Evolutionary conservation across 2,329 filamentous ascomycete species (phyloP), one percentile per base, ranked within the genome.

Genomic region (Chaetomium globosum): DNA sequence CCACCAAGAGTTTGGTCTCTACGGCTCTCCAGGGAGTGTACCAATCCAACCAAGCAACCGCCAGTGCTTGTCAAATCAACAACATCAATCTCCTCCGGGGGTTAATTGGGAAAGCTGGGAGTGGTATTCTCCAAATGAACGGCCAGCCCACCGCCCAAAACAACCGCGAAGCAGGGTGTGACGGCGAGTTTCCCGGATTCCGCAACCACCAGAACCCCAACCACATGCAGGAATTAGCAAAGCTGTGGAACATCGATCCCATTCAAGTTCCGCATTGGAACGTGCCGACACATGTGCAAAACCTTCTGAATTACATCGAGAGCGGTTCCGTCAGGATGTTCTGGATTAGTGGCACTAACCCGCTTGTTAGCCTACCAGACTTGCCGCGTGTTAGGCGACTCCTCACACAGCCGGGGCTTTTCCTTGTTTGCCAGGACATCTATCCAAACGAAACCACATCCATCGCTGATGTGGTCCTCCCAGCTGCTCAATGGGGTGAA

Each of bases 121-220:
- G 74, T 55, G 77, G 76, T 9, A 70, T 78, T 59, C 67, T 76
- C 9, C 76, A 78, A 60, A 78, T 78, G 77, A 78, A 78, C 65
- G 76, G 77, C 7, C 76, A 78, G 61, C 77, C 77, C 8, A 78
- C 77, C 0, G 77, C 77, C 0, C 77, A 78, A 60, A 78, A 78
- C 65, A 78, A 77, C 61, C 75, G 77, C 16, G 77, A 78, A 59
- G 68, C 75, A 4, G 77, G 77, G 3, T 78, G 76, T 63, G 74
- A 78, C 63, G 76, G 77, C 33, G 77, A 78, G 64, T 77, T 71
- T 61, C 76, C 77, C 1, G 77, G 74, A 1, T 78, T 78, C 66
- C 70, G 75, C 19, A 78, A 78, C 63, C 69, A 73, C 60, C 65
- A 74, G 55, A 78, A 78, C 65, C 70, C 72, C 12, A 67, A 58